These are phyloP conservation scores for Circinella umbellata DNA, from an alignment of 371 early-diverging fungal species.

Conservation along the genomic window DNA sequence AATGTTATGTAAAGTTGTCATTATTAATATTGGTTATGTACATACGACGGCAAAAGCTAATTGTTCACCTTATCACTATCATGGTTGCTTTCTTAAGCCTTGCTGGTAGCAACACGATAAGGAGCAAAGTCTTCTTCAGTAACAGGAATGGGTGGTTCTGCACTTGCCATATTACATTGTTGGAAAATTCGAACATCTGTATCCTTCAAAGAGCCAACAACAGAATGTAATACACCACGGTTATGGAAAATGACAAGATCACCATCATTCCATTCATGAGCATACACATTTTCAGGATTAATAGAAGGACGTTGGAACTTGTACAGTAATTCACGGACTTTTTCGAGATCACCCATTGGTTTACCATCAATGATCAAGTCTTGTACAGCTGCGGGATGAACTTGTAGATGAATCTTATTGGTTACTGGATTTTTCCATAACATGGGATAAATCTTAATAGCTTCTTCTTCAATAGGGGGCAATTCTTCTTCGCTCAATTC, in stretches of 20 bases:
- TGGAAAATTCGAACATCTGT: constrained; percentile 51
- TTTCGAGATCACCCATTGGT: constrained; percentile 47
- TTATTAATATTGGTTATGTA: background rate
- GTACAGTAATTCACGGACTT: constrained; percentile 49
- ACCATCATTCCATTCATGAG: constrained; percentile 56
- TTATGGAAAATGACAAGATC: constrained; percentile 58
- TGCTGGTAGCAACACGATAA: constrained; percentile 20
- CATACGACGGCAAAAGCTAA: background rate
- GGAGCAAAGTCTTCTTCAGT: constrained; percentile 52
- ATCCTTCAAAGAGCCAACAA: constrained; percentile 49
- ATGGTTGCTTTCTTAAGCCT: background rate
- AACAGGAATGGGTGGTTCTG: constrained; percentile 44
- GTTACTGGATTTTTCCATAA: constrained; percentile 59
- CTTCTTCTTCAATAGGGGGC: constrained; percentile 43
- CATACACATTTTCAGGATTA: constrained; percentile 51
- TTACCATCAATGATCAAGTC: constrained; percentile 58
- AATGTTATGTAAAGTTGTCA: no score
- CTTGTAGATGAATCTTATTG: constrained; percentile 52
- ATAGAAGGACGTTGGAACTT: constrained; percentile 51
- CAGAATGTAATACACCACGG: constrained; percentile 51
- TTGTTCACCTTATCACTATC: no score
- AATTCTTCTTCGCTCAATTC: constrained; percentile 43
- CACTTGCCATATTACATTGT: constrained; percentile 52
- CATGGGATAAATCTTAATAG: constrained; percentile 55
- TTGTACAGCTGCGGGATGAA: constrained; percentile 51